A percentile compares a stretch with the other conserved stretches of the same genome.
These are phyloP conservation scores for Starmera caribaea DNA, from an alignment of 805 yeast genomes.

Conservation along the genomic window DNA sequence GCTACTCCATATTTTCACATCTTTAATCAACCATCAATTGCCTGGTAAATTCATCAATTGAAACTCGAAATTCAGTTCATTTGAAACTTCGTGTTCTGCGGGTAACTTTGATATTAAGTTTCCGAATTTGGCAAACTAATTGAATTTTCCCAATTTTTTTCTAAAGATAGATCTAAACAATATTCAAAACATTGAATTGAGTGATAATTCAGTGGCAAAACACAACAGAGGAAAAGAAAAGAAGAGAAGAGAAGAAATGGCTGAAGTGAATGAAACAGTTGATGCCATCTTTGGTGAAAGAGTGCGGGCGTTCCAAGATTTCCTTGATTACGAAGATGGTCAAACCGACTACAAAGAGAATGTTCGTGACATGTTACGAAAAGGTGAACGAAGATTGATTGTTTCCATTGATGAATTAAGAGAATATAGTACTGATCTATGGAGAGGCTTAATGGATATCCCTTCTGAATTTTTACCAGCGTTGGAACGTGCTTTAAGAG, in stretches of 20 bases:
- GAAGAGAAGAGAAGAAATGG: conserved; percentile 15
- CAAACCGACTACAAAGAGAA: conserved; percentile 55
- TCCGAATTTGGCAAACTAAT: background rate
- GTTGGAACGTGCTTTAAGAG: conserved; percentile 76
- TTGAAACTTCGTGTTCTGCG: background rate
- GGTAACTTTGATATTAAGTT: background rate
- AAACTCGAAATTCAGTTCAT: too few relatives aligned
- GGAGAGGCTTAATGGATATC: conserved; percentile 61
- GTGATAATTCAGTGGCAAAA: background rate
- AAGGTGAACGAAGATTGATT: conserved; percentile 54
- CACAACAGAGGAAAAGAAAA: background rate
- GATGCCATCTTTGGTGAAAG: conserved; percentile 66
- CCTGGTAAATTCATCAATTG: too few relatives aligned
- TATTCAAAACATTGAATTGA: background rate
- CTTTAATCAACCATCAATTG: too few relatives aligned
- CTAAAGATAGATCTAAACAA: too few relatives aligned
- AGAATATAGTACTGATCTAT: conserved; percentile 68
- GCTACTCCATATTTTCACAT: too few relatives aligned
- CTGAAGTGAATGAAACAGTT: conserved; percentile 14
- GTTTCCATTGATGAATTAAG: conserved; percentile 83
- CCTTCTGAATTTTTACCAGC: conserved; percentile 90
- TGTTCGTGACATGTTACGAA: conserved; percentile 63
- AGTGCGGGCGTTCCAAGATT: conserved; percentile 81
- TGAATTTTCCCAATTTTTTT: background rate
- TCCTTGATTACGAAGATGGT: conserved; percentile 51